phyloP scores from a whole-genome alignment of 345 rosid genomes.

The Psidium guajava region DNA sequence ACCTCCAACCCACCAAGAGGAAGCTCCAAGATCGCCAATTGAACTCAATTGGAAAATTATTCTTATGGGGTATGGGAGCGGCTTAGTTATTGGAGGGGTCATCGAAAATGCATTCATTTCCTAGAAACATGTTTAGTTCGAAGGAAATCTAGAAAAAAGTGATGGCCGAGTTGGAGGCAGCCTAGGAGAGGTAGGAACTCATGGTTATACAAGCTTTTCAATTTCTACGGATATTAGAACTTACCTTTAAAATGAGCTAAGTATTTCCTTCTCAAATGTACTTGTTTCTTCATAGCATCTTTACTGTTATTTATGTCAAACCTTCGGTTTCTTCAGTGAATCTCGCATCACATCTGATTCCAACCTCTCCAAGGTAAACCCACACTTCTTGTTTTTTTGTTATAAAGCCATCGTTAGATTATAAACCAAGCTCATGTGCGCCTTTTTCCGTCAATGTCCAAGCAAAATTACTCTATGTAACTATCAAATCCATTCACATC shows the following conservation, averaged over 20 bases:
- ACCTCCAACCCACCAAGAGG: not conserved
- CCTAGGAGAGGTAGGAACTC: not conserved
- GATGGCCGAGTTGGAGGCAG: not conserved
- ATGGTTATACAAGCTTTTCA: not conserved
- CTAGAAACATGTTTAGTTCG: slow-evolving; percentile 2
- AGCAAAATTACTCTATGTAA: not conserved
- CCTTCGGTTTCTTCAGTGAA: not conserved
- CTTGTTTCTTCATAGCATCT: not conserved
- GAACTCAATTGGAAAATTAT: slow-evolving; percentile 4
- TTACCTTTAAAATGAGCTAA: not conserved
- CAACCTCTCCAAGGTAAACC: not conserved
- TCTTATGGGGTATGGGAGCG: slow-evolving; percentile 7
- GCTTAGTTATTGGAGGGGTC: slow-evolving; percentile 5
- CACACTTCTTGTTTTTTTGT: not conserved
- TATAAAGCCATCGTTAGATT: not conserved
- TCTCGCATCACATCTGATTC: not conserved
- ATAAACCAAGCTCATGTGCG: not conserved
- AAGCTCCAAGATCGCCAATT: not conserved
- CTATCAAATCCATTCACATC: not conserved
- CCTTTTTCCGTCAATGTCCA: not conserved
- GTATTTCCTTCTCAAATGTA: not conserved
- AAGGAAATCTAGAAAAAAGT: not conserved
- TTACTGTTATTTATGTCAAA: not conserved
- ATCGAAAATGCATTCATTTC: not conserved
- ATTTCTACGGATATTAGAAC: too few species aligned